Evolutionary conservation across 192 early-diverging fungal genomes (phyloP), one percentile per base, ranked within the genome.

Genomic region (Linnemannia elongata): DNA sequence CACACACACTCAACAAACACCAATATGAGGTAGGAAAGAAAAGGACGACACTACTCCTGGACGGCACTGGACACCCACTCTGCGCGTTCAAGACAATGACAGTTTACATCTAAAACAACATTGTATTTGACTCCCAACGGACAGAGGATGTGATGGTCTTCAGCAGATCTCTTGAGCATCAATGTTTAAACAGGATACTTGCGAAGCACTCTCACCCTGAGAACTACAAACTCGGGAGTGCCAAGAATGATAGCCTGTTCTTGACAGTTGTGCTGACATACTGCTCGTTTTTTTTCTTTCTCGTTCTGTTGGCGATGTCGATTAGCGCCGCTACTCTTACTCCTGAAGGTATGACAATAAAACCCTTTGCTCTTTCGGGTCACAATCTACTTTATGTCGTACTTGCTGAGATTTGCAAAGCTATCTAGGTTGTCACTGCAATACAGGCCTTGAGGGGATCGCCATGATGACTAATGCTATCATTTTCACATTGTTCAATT

Each of bases 321-420:
- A n/a, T 52, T 47, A 76, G 74, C 80, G 47, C 41, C 35, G 0
- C 54, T 72, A 85, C 78, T 54, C 83, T 80, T 77, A 76, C 77
- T 76, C 82, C 82, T 49, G 82, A 84, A 79, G 82, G 82, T 84
- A 83, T 77, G 39, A 13, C 22, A 41, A 8, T 30, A 47, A 66
- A n/a, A 35, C 24, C 22, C 6, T 72, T 13, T 15, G 22, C 36
- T 7, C 15, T 42, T 35, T 27, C 70, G 22, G 39, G 2, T 42
- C 63, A 45, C 47, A 45, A 52, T 36, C 38, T 57, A 1, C 27
- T 17, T 38, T 77, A 5, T 45, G 41, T 77, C 38, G 41, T 41
- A 6, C 20, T 52, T n/a, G 42, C 17, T 20, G 30, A 69, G 44
- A 30, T 22, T 77, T 68, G 9, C 18, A 3, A 7, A 38, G 4